Conservation (phyloP, 2,329 filamentous ascomycete genomes). For the Fusarium dimerum region DNA sequence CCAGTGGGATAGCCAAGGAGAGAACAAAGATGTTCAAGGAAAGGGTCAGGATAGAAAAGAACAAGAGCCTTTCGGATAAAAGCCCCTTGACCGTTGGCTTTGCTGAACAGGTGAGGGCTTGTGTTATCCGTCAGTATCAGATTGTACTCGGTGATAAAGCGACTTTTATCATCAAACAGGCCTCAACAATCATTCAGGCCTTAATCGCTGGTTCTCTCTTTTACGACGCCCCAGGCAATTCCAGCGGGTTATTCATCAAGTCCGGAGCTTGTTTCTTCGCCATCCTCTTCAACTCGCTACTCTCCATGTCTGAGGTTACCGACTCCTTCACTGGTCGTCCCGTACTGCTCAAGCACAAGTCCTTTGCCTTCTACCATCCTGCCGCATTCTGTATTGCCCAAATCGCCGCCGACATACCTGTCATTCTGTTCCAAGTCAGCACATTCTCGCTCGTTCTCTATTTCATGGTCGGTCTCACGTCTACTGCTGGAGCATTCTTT, state of each 20-base stretch:
- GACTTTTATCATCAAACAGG: slow-evolving; percentile 64
- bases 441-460: slow-evolving; percentile 60
- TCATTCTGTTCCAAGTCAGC: slow-evolving; percentile 59
- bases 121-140: slow-evolving; percentile 62
- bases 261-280: slow-evolving; percentile 65
- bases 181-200: slow-evolving; percentile 57
- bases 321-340: slow-evolving; percentile 62
- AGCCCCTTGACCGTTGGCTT: slow-evolving; percentile 61
- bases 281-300: slow-evolving; percentile 61
- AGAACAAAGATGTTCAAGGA: slow-evolving; percentile 56
- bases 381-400: slow-evolving; percentile 60
- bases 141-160: slow-evolving; percentile 66
- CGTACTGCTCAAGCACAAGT: slow-evolving; percentile 59
- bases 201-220: slow-evolving; percentile 68
- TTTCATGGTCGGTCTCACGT: slow-evolving; percentile 62
- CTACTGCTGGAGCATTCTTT: slow-evolving; percentile 57
- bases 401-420: slow-evolving; percentile 54
- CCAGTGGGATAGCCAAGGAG: slow-evolving; percentile 46
- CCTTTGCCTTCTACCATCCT: slow-evolving; percentile 59
- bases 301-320: slow-evolving; percentile 67
- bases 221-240: slow-evolving; percentile 61
- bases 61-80: slow-evolving; percentile 50
- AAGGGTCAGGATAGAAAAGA: slow-evolving; percentile 54
- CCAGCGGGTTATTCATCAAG: slow-evolving; percentile 63
- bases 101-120: slow-evolving; percentile 54